Percentiles rank a stretch among this genome's conserved stretches.
Evolutionary conservation across 2,329 filamentous ascomycete species (phyloP).

Genomic region (Aspergillus awamori): DNA sequence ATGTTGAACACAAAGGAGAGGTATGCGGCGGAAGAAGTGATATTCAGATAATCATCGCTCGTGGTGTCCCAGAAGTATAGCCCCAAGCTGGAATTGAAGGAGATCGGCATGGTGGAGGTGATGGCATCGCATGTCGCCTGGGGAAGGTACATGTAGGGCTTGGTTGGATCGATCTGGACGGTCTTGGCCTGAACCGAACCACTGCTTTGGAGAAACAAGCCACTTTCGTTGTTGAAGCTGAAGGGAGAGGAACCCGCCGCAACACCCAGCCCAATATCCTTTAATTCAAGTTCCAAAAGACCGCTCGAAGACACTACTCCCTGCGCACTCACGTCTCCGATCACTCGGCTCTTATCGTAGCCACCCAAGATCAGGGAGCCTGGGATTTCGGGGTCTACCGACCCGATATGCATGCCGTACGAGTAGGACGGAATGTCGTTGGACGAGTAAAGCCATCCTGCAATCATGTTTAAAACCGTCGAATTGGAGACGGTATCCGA

Average conservation of each 20-base stretch:
- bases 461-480: slow-evolving; percentile 17
- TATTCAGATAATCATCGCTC: slow-evolving; percentile 24
- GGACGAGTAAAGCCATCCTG: slow-evolving; percentile 17
- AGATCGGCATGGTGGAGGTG: slow-evolving; percentile 42
- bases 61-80: slow-evolving; percentile 49
- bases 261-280: slow-evolving; percentile 49
- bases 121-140: slow-evolving; percentile 47
- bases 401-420: slow-evolving; percentile 49
- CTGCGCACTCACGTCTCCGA: slow-evolving; percentile 30
- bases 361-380: slow-evolving; percentile 47
- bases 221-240: slow-evolving; percentile 29
- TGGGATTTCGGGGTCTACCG: slow-evolving; percentile 33
- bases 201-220: slow-evolving; percentile 32
- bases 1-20: slow-evolving; percentile 28
- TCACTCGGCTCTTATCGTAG: slow-evolving; percentile 46
- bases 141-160: slow-evolving; percentile 47
- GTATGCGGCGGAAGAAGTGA: slow-evolving; percentile 27
- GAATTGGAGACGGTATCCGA: slow-evolving; percentile 7
- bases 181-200: slow-evolving; percentile 32
- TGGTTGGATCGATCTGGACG: slow-evolving; percentile 35
- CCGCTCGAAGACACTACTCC: slow-evolving; percentile 15
- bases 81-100: slow-evolving; percentile 38
- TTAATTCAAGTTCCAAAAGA: slow-evolving; percentile 29
- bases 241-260: slow-evolving; percentile 47
- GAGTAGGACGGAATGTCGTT: slow-evolving; percentile 42